Evolutionary conservation across 306 rosid genomes (phyloP), one percentile per base, ranked within the genome.

Genomic region (Quercus cerris): DNA sequence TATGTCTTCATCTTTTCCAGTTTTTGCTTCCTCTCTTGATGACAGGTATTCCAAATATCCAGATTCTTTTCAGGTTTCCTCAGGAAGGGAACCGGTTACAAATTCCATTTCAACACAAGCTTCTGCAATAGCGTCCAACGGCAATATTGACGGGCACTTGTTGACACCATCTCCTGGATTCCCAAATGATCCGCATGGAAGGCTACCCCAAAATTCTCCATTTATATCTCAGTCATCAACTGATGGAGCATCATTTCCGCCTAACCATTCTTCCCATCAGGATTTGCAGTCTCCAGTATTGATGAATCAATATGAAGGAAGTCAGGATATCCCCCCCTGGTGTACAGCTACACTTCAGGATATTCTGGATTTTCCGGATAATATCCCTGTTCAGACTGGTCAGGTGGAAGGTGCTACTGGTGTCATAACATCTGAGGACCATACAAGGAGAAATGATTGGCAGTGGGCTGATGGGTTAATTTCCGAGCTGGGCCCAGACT

Each of bases 381-480:
- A 78, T 82, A 84, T 63, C 76, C 73, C 94, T 64, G 80, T 66
- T 85, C 95, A 85, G 86, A 87, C 78, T 71, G 89, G 81, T 81
- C 90, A 78, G 69, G 88, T 80, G 76, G 93, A 88, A 86, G 68
- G 74, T 66, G 33, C 82, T 82, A 57, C 78, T n/a, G 73, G 87
- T 81, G 87, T 58, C 72, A 71, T 88, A 58, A 57, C 80, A 49
- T 75, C 88, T 1, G 93, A 82, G 17, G 92, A 86, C 55, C 88
- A 80, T 69, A 77, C 81, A 33, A 88, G 84, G 77, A 86, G 79
- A 85, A 41, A 88, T 66, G 90, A 90, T 77, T 86, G 90, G 84
- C 94, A 89, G 78, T 92, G 97, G 99, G 91, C 85, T 59, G 97
- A 87, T 81, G 90, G 81, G 52, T 83, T 89, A 76, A 94, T 91